Evolutionary conservation across 1,284 basidiomycete genomes (phyloP).

Genomic region (Naganishia albida): DNA sequence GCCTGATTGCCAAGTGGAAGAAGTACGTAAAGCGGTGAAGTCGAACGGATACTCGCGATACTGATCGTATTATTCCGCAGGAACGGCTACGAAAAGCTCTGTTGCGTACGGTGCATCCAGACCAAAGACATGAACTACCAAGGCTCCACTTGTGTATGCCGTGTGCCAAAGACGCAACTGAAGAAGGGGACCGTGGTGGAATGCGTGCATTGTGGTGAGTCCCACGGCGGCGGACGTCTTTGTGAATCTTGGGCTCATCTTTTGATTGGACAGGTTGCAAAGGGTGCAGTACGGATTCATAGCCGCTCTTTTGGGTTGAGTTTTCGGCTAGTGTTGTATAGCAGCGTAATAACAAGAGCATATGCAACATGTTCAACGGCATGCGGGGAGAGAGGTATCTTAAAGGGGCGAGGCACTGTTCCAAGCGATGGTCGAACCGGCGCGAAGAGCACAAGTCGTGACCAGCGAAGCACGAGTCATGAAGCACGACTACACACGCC

Average conservation of each 20-base stretch:
- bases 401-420: neutral
- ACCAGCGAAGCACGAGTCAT: neutral
- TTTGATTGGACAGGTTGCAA: conserved; percentile 63
- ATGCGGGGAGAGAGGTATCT: neutral
- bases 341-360: neutral
- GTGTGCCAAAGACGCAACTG: conserved; percentile 92
- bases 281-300: conserved; percentile 81
- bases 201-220: conserved; percentile 91
- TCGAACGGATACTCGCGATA: too few species aligned
- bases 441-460: neutral
- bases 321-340: conserved; percentile 12
- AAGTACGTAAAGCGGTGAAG: conserved; percentile 56
- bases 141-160: conserved; percentile 97
- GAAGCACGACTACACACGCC: neutral
- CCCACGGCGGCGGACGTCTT: neutral
- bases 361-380: neutral
- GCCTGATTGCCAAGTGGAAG: conserved; percentile 99
- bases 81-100: conserved; percentile 95
- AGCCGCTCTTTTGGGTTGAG: conserved; percentile 34
- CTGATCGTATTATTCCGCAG: conserved; percentile 33
- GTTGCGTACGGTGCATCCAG: conserved; percentile 96
- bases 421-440: neutral
- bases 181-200: conserved; percentile 91
- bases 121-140: conserved; percentile 99
- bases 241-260: neutral